phyloP scores from a whole-genome alignment of 495 filamentous ascomycete species.

The Jackrogersella multiformis region DNA sequence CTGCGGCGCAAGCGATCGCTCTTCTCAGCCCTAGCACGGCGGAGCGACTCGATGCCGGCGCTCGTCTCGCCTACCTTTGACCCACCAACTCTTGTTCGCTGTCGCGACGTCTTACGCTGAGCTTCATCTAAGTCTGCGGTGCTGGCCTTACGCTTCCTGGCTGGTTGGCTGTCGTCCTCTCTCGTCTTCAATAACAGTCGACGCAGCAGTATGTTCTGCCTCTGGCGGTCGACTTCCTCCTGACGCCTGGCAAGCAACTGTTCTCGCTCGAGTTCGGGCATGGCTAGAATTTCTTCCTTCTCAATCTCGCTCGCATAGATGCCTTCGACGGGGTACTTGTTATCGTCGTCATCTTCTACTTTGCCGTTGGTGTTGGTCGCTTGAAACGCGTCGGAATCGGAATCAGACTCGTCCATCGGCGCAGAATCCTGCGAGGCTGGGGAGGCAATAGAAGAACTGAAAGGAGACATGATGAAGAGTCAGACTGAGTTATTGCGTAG shows the following conservation, averaged over 20 bases:
- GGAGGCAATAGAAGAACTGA: conserved; percentile 58
- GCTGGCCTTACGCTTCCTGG: conserved; percentile 82
- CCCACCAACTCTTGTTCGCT: conserved; percentile 79
- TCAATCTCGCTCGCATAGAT: conserved; percentile 83
- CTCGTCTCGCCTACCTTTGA: conserved; percentile 82
- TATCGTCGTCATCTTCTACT: conserved; percentile 66
- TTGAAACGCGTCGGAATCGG: conserved; percentile 69
- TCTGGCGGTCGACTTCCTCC: conserved; percentile 78
- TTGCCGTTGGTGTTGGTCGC: conserved; percentile 51
- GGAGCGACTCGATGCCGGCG: conserved; percentile 81
- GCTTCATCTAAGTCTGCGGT: conserved; percentile 75
- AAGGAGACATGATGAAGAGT: conserved; percentile 2
- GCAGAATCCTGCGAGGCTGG: conserved; percentile 81
- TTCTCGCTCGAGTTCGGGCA: conserved; percentile 92
- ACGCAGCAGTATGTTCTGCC: conserved; percentile 85
- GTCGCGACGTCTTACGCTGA: conserved; percentile 80
- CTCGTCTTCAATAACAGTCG: conserved; percentile 65
- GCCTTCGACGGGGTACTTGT: conserved; percentile 87
- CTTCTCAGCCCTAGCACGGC: conserved; percentile 85
- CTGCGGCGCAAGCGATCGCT: conserved; percentile 77
- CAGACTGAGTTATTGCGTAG: conserved; percentile 2
- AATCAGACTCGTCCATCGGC: conserved; percentile 90
- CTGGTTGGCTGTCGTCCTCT: conserved; percentile 50
- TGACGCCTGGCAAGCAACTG: conserved; percentile 87
- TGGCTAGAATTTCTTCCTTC: conserved; percentile 80